These are phyloP conservation scores for Leucocoprinus sp. DNA, from an alignment of 768 basidiomycete species.

Conservation along the genomic window DNA sequence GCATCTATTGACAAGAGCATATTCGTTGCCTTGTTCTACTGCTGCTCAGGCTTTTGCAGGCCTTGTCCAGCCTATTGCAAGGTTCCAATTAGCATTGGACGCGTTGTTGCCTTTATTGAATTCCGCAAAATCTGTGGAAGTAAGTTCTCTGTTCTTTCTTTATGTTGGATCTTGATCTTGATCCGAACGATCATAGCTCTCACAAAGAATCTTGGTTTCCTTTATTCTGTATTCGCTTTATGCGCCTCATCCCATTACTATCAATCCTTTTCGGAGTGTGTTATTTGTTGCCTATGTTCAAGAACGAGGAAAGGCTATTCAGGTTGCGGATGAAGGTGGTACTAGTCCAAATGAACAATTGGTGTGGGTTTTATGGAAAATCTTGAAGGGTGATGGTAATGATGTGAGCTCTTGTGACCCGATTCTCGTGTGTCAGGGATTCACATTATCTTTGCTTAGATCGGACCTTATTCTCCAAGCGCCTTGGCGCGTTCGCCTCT, in stretches of 20 bases:
- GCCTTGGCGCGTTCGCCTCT: conserved; percentile 68
- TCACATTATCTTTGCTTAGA: conserved; percentile 36
- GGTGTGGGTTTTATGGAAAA: conserved; percentile 85
- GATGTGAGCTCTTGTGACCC: conserved; percentile 43
- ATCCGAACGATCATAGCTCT: conserved; percentile 33
- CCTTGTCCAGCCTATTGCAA: conserved; percentile 65
- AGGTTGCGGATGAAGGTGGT: conserved; percentile 37
- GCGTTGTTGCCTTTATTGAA: conserved; percentile 69
- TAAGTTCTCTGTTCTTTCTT: conserved; percentile 23
- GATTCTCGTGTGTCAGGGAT: neutral
- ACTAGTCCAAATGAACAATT: conserved; percentile 64
- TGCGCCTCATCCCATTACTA: conserved; percentile 67
- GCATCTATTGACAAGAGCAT: conserved; percentile 59
- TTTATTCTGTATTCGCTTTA: conserved; percentile 78
- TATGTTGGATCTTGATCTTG: conserved; percentile 8
- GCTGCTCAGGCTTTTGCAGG: conserved; percentile 69
- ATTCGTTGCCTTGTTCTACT: conserved; percentile 66
- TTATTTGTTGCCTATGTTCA: conserved; percentile 57
- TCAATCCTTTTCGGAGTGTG: conserved; percentile 78
- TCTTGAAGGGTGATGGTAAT: conserved; percentile 73
- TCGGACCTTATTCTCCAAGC: conserved; percentile 74
- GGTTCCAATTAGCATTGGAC: conserved; percentile 81
- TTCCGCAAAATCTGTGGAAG: conserved; percentile 42
- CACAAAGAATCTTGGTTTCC: conserved; percentile 68
- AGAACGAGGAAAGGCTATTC: conserved; percentile 57